Percentiles rank a stretch among this genome's conserved stretches.
Evolutionary conservation across 495 filamentous ascomycete species (phyloP).

Genomic region (Acidiella bohemica): DNA sequence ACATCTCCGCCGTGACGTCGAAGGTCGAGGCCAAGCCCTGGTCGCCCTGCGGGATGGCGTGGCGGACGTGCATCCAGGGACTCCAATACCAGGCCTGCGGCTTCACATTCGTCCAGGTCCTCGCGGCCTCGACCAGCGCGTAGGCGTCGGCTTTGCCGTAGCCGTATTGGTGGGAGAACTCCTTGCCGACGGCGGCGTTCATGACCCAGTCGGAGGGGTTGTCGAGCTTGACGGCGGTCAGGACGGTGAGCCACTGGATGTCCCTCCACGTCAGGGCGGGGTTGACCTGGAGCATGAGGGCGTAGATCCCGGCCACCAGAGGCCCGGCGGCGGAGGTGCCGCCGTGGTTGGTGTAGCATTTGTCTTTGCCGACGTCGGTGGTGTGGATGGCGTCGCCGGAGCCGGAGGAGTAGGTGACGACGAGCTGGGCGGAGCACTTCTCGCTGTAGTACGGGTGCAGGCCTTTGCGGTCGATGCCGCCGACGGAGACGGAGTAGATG

Average conservation of each 20-base stretch:
- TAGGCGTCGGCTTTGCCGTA: constrained; percentile 90
- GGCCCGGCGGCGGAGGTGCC: constrained; percentile 96
- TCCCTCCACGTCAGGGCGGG: constrained; percentile 90
- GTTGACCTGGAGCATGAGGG: constrained; percentile 75
- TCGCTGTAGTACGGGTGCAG: constrained; percentile 87
- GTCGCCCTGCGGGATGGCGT: constrained; percentile 75
- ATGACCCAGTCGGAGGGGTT: constrained; percentile 65
- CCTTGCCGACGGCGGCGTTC: constrained; percentile 59
- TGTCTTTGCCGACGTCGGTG: constrained; percentile 78
- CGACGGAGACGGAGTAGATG: constrained; percentile 95
- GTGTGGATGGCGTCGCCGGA: constrained; percentile 82
- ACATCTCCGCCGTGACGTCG: constrained; percentile 59
- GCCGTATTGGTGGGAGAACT: constrained; percentile 86
- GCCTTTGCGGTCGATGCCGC: constrained; percentile 78
- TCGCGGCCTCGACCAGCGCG: constrained; percentile 72
- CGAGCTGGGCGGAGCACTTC: constrained; percentile 84
- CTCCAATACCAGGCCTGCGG: constrained; percentile 94
- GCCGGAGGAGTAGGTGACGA: constrained; percentile 93
- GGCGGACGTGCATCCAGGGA: constrained; percentile 80
- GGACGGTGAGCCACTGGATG: constrained; percentile 77
- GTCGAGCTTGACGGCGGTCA: constrained; percentile 70
- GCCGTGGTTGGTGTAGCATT: constrained; percentile 66
- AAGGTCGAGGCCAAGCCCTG: constrained; percentile 65
- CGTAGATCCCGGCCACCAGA: constrained; percentile 78
- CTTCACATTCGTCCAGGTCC: constrained; percentile 75